Base-by-base conservation (phyloP, 106 monocot genomes). In the Alisma plantagoaquatica region DNA sequence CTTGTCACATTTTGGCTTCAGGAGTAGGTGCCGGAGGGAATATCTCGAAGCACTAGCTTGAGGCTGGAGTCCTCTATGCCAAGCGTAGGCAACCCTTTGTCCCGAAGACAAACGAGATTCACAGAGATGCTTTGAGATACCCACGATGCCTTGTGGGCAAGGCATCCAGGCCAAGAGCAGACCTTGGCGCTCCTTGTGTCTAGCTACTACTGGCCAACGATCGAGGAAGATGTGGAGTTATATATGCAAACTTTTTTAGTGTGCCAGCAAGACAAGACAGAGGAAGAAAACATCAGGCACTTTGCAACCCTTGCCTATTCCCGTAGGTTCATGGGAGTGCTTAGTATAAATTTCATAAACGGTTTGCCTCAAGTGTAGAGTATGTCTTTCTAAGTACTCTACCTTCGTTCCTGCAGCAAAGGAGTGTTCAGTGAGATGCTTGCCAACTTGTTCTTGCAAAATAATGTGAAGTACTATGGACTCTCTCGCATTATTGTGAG, bases 211-310 rank as follows among this genome's bases (percentile, higher is more conserved):
- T 60, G 60, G n/a, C 60, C 60, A 2, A 20, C 6, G 19, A 46
- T 45, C 30, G 16, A 10, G 29, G 30, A 19, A 0, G 26, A 47
- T 29, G 60, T 60, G 2, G 46, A 60, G n/a, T 1, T 9, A 23
- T 60, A 46, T 29, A 1, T 46, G 2, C 2, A 1, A 10, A 60
- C 45, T 1, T 60, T 27, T 20, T n/a, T n/a, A n/a, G n/a, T n/a
- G n/a, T 45, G 43, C 43, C 58, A 59, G 27, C 58, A 43, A 15
- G 43, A 59, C 4, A 59, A 59, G 27, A 24, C 15, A 3, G 58
- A 59, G 41, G 23, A 2, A 23, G 3, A 42, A 23, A 16, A 25
- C 3, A 26, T 5, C 41, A 28, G 27, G 60, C 14, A 10, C 20
- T 16, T 30, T 47, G 7, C 28, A 60, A 21, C 60, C 44, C 1